phyloP scores from a whole-genome alignment of 1,284 basidiomycete genomes.

The Schizophyllum commune region DNA sequence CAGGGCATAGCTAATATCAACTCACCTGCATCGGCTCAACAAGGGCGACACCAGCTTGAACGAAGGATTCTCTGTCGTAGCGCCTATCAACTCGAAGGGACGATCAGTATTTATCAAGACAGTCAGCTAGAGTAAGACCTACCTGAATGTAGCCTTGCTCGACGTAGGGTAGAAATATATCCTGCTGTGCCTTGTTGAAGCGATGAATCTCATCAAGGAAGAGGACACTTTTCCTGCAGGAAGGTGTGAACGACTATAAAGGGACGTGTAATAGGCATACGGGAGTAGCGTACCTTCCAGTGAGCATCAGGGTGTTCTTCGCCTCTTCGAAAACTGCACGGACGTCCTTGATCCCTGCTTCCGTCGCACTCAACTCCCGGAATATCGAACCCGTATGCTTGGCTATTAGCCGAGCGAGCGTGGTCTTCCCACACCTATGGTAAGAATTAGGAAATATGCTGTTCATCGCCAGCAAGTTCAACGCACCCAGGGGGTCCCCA shows the following conservation, averaged over 20 bases:
- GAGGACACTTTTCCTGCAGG: slow-evolving; percentile 53
- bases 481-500: slow-evolving; percentile 72
- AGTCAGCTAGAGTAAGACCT: slow-evolving; percentile 3
- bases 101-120: slow-evolving; percentile 8
- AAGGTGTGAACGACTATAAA: slow-evolving; percentile 2
- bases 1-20: no score
- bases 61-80: slow-evolving; percentile 90
- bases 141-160: slow-evolving; percentile 76
- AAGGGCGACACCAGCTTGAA: slow-evolving; percentile 78
- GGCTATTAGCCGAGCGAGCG: slow-evolving; percentile 67
- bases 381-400: slow-evolving; percentile 53
- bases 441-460: neutral
- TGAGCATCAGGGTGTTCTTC: slow-evolving; percentile 59
- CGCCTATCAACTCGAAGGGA: slow-evolving; percentile 60
- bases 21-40: slow-evolving; percentile 74
- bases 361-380: slow-evolving; percentile 72
- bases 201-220: slow-evolving; percentile 88
- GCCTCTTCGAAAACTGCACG: slow-evolving; percentile 78
- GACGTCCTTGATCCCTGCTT: slow-evolving; percentile 73
- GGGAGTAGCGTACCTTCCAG: slow-evolving; percentile 43
- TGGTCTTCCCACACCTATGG: slow-evolving; percentile 69
- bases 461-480: slow-evolving; percentile 8
- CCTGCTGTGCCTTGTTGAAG: slow-evolving; percentile 82
- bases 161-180: slow-evolving; percentile 50
- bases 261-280: neutral